These are phyloP conservation scores for Penicillium subrubescens DNA, from an alignment of 495 filamentous ascomycete genomes.

Conservation along the genomic window DNA sequence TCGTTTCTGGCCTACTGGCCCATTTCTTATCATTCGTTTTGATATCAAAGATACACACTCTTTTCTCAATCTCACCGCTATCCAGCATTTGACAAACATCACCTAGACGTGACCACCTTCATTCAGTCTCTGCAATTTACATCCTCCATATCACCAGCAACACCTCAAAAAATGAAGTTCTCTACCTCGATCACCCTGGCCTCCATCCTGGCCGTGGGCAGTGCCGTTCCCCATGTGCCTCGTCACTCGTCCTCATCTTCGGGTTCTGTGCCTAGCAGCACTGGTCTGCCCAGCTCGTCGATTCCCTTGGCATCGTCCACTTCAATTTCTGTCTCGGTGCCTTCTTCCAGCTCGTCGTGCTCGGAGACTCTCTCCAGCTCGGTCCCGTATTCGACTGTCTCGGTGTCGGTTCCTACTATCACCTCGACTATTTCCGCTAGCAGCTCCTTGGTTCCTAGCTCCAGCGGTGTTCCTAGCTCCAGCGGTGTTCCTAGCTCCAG, in stretches of 20 bases:
- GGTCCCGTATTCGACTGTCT: not conserved
- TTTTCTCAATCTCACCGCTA: not conserved
- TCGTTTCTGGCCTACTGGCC: constrained; percentile 3
- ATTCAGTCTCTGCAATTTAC: not conserved
- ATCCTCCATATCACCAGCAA: not conserved
- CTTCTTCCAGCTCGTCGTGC: not conserved
- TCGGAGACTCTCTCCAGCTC: not conserved
- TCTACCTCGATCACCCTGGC: constrained; percentile 3
- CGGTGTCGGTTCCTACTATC: not conserved
- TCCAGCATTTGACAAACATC: not conserved
- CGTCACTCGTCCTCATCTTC: not conserved
- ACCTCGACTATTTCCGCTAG: not conserved
- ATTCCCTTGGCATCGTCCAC: not conserved
- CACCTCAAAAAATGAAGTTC: constrained; percentile 9
- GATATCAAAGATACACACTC: not conserved
- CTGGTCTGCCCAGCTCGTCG: not conserved
- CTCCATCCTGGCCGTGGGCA: constrained; percentile 8
- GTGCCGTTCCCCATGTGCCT: constrained; percentile 3
- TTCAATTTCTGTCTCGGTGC: not conserved
- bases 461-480: not conserved
- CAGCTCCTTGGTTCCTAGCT: not conserved
- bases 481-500: not conserved
- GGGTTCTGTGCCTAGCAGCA: not conserved
- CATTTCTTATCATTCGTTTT: constrained; percentile 7
- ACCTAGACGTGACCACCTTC: not conserved